Base-by-base conservation (phyloP, 2,329 filamentous ascomycete species). In the Pseudogymnoascus sp. region DNA sequence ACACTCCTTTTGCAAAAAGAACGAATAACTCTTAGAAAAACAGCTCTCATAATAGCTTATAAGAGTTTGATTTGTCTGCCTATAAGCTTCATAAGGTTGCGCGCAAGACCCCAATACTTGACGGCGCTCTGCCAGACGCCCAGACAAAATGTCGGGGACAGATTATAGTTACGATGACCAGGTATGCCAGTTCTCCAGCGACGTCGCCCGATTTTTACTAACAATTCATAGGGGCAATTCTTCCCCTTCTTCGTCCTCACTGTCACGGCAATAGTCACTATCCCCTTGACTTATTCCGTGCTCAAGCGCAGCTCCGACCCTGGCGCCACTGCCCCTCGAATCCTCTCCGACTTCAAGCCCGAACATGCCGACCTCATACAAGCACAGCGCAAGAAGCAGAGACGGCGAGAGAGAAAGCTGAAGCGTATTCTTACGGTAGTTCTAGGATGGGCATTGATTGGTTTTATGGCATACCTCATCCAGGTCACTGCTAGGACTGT, bases 191-290 rank as follows among this genome's bases (percentile, higher is more conserved):
- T 36, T 62, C 61, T 36, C 62, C 38, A 62, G 21, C 10, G 5
- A 58, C 38, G 21, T 29, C 13, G 27, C 39, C 17, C 33, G 8
- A 31, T 10, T 58, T 60, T 13, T 55, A 36, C 66, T 70, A 65
- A 68, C 41, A 33, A 9, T 59, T 33, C 36, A 63, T 64, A 94
- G 85, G 92, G 92, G 71, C 91, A 97, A 84, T 97, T 97, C 81
- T 99, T 97, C 82, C 94, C 95, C 69, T 96, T 96, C 84, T 99
- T 99, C 81, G 88, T 97, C 78, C 87, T 97, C 74, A 97, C 92
- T 44, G 83, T 97, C 71, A 86, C 89, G 66, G 87, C 88, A 72
- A 85, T 99, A 68, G 84, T 97, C 76, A 97, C 94, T 35, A 78
- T 96, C 63, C 92, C 93, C 65, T 83, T 96, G 71, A 96, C 93